Percentiles rank a stretch among this genome's conserved stretches.
Evolutionary conservation across 305 asterid species (phyloP).

Genomic region (Solanum aculeatissimum): DNA sequence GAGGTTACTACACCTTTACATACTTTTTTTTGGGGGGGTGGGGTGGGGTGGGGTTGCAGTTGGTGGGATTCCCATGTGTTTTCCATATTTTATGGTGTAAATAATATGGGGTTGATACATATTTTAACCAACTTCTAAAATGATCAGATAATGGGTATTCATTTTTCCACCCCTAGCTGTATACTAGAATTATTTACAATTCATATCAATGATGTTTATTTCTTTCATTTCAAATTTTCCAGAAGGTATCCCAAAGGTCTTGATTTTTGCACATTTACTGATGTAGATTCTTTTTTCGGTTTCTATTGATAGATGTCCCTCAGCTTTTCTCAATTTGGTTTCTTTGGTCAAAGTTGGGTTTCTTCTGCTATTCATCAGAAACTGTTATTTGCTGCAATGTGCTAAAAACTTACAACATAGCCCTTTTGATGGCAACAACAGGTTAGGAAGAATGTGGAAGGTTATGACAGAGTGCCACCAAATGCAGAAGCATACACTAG

Average conservation of each 20-base stretch:
- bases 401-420: not conserved
- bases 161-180: not conserved
- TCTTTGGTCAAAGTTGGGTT: not conserved
- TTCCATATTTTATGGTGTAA: not conserved
- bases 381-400: not conserved
- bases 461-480: slow-evolving; percentile 93
- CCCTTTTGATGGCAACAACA: slow-evolving; percentile 9
- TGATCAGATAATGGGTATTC: not conserved
- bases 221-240: not conserved
- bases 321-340: not conserved
- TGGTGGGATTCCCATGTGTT: not conserved
- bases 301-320: not conserved
- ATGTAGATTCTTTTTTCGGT: not conserved
- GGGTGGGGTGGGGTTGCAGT: no score
- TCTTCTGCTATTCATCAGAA: not conserved
- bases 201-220: not conserved
- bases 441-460: slow-evolving; percentile 88
- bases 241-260: not conserved
- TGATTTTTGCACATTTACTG: not conserved
- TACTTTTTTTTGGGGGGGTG: no score
- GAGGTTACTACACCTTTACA: not conserved
- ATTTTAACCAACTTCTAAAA: not conserved
- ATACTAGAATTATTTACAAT: not conserved
- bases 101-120: not conserved
- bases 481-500: slow-evolving; percentile 69